These are phyloP conservation scores for Aspergillus sclerotioniger DNA, from an alignment of 495 filamentous ascomycete species.

Conservation along the genomic window DNA sequence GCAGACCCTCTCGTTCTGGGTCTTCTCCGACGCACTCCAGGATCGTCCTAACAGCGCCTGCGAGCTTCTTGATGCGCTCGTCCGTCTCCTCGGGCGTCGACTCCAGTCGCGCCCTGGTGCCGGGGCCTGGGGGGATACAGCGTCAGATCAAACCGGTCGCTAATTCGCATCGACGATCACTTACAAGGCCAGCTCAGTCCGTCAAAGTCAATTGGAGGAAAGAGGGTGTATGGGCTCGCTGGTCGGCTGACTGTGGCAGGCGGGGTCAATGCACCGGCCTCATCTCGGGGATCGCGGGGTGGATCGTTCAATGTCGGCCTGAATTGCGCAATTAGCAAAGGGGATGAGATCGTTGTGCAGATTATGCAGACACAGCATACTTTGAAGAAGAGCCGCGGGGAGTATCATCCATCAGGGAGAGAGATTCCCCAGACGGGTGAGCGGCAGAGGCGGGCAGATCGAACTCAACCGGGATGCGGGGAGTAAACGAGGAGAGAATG, in stretches of 20 bases:
- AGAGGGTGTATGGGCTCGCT: slow-evolving; percentile 58
- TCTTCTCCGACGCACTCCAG: slow-evolving; percentile 97
- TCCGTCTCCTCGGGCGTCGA: slow-evolving; percentile 71
- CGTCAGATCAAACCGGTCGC: slow-evolving; percentile 11
- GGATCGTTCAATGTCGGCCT: slow-evolving; percentile 57
- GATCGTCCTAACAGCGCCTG: slow-evolving; percentile 83
- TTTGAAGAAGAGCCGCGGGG: slow-evolving; percentile 25
- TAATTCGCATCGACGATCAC: slow-evolving; percentile 21
- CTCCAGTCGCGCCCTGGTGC: slow-evolving; percentile 77
- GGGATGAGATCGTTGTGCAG: not conserved
- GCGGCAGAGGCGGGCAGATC: slow-evolving; percentile 24
- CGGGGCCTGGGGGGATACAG: slow-evolving; percentile 56
- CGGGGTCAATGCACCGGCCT: slow-evolving; percentile 50
- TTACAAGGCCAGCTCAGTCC: slow-evolving; percentile 71
- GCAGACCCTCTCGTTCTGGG: slow-evolving; percentile 83
- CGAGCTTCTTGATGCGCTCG: slow-evolving; percentile 70
- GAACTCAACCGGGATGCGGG: slow-evolving; percentile 43
- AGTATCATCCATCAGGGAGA: slow-evolving; percentile 15
- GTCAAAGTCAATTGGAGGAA: slow-evolving; percentile 68
- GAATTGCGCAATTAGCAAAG: slow-evolving; percentile 3
- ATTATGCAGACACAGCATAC: slow-evolving; percentile 21
- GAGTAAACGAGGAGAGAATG: slow-evolving; percentile 48
- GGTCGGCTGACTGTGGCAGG: slow-evolving; percentile 52
- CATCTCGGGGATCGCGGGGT: slow-evolving; percentile 72
- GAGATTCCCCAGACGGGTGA: slow-evolving; percentile 23